Evolutionary conservation across 805 yeast species (phyloP), one percentile per base, ranked within the genome.

Genomic region (Tetrapisispora pingtungensis): DNA sequence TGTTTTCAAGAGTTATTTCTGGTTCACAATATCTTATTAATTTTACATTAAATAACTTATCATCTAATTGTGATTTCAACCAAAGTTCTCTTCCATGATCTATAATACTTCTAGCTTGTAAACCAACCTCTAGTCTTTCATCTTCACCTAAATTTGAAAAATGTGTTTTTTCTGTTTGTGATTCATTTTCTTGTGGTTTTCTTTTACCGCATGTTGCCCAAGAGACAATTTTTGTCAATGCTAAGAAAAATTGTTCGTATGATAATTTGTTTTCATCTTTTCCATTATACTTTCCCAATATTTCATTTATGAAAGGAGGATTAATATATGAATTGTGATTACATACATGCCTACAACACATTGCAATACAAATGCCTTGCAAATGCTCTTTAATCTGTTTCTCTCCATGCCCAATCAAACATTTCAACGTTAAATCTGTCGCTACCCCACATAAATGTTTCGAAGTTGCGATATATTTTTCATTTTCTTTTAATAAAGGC

Each of bases 381-480:
- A 78, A 66, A 33, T 36, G 27, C 5, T 32, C 26, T 7, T 44
- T 47, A 2, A 12, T 27, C 36, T 18, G 33, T 37, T 19, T 20
- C 3, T 33, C 33, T 24, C 46, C 33, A 46, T 62, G 61, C 35
- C 74, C 73, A 38, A 71, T 48, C 2, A 87, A 59, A 63, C 87
- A 81, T 51, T 78, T 70, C 22, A 89, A 62, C 0, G 96, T 83
- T 41, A 88, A 66, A 59, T 88, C 97, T 0, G 96, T 89, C 1
- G 97, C 97, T 3, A 84, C 94, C 5, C 97, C 97, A 64, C 97
- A 88, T 31, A 89, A 65, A 65, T 88, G 97, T 60, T 88, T 88
- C 4, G 96, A 87, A 3, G 88, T 76, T 1, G 80, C 86, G 8
- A 82, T 80, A 33, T 49, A 51, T 26, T 36, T 36, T 7, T 28